These are phyloP conservation scores for Gossypium laxum DNA, from an alignment of 441 rosid species.

Conservation along the genomic window DNA sequence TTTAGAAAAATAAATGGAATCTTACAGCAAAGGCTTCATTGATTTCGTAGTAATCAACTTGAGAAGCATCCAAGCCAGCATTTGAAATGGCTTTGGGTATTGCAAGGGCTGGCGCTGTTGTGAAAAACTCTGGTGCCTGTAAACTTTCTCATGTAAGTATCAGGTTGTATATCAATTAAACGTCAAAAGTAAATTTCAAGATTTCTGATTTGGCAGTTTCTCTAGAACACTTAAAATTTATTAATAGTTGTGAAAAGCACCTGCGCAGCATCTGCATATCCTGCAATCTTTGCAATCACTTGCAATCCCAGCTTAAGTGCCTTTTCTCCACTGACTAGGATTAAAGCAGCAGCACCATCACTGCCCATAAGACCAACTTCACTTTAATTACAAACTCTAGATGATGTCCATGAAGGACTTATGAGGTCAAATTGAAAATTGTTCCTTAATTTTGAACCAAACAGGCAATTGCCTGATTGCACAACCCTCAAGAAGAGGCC, in stretches of 20 bases:
- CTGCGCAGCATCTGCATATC: slow-evolving; percentile 95
- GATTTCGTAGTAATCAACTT: slow-evolving; percentile 81
- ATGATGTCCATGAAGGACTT: not conserved
- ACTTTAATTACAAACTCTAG: slow-evolving; percentile 14
- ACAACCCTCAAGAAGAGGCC: not conserved
- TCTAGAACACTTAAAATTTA: not conserved
- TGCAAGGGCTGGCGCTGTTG: slow-evolving; percentile 86
- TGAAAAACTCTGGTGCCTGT: slow-evolving; percentile 81
- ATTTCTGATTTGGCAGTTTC: not conserved
- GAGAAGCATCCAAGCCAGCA: slow-evolving; percentile 73
- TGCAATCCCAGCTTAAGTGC: slow-evolving; percentile 65
- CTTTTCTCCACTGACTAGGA: slow-evolving; percentile 78
- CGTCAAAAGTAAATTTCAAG: not conserved
- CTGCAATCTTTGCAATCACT: slow-evolving; percentile 68
- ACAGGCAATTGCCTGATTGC: not conserved
- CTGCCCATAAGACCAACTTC: slow-evolving; percentile 32
- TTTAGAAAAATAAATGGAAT: not conserved
- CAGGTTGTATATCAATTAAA: slow-evolving; percentile 7
- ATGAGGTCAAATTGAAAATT: not conserved
- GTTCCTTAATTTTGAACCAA: not conserved
- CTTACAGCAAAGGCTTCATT: slow-evolving; percentile 95
- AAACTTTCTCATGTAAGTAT: slow-evolving; percentile 15
- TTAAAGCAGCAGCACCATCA: slow-evolving; percentile 93
- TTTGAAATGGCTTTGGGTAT: slow-evolving; percentile 72
- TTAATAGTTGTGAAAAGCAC: slow-evolving; percentile 24